Evolutionary conservation across 768 basidiomycete species (phyloP), one percentile per base, ranked within the genome.

Genomic region (Cytidiella melzeri): DNA sequence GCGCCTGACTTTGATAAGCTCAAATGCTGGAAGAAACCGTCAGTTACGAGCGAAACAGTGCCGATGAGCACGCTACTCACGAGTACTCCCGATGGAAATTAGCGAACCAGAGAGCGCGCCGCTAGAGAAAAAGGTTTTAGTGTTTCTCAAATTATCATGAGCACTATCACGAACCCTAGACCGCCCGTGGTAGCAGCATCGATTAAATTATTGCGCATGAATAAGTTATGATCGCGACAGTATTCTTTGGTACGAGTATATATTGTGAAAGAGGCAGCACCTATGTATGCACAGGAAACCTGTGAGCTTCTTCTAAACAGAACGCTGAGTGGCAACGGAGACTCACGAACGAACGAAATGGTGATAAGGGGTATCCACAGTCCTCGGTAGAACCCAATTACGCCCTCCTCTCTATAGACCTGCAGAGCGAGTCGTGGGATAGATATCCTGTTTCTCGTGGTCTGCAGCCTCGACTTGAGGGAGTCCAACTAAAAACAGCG

Each of bases 341-440:
- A 90, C 89, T 70, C 65, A 84, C 95, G 91, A 66, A 97, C 93
- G 64, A 95, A 92, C 4, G 93, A 92, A 58, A 98, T 98, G 7
- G 93, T 95, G 67, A 92, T 75, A 48, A 97, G 79, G 41, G 95
- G 94, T 58, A 98, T 88, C 81, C 88, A 90, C 44, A 93, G 62
- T 50, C 91, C 91, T 49, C 92, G 78, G 67, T 90, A 95, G 69
- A 92, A 97, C 47, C 95, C 94, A 56, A 77, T 76, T 27, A 91
- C 67, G n/a, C 92, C 85, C 68, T 92, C 87, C 60, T 92, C 90
- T 25, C 78, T 77, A 66, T 88, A 89, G 23, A 92, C 83, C 56
- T 83, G 68, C 23, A 73, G 68, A 49, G 89, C 82, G 54, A 89
- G 78, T 60, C 73, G 76, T 23, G 82, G 80, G 47, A 95, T 81